Base-by-base conservation (phyloP, 2,329 filamentous ascomycete genomes). In the Xylariaceae sp. region DNA sequence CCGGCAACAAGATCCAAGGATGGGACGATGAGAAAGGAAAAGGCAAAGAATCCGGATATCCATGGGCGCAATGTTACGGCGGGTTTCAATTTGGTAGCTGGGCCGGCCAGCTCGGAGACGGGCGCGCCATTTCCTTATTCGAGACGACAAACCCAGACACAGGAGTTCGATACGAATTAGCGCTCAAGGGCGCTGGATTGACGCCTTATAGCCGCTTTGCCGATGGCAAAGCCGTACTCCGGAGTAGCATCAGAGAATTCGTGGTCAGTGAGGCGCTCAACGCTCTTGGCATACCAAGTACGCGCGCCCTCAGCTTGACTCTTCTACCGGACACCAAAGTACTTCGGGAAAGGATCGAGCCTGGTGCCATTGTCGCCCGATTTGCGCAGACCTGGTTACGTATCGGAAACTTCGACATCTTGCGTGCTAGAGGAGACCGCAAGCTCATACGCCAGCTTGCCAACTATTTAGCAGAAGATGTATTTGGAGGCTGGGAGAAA, bases 11-110 rank as follows among this genome's bases (percentile, higher is more conserved):
- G 65, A 80, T 97, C 13, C 82, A 88, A 50, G 93, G 91, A 45
- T 89, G 88, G 82, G 81, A 90, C 58, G 81, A 87, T 53, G 79
- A 84, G 52, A 78, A 76, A 59, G 68, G 74, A 19, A 28, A 28
- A 28, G 22, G 22, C 7, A 28, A 4, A 4, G 74, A 83, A 52
- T 87, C 88, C 17, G 84, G 94, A 41, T 99, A 99, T 68, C 93
- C 94, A 0, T 99, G 94, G 94, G 92, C 94, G 31, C 94, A 99
- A 73, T 97, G 94, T 73, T 99, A 99, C 69, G 94, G 94, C 51
- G 93, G 93, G 51, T 84, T 81, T 65, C 79, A 85, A 66, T 84
- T 86, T 67, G 94, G 94, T 6, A 84, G 88, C 60, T 99, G 93
- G 93, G 94, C 94, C 3, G 92, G 94, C 6, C 94, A 99, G 70